Evolutionary conservation across 2,329 filamentous ascomycete species (phyloP).

Genomic region (Diaporthe longicolla): DNA sequence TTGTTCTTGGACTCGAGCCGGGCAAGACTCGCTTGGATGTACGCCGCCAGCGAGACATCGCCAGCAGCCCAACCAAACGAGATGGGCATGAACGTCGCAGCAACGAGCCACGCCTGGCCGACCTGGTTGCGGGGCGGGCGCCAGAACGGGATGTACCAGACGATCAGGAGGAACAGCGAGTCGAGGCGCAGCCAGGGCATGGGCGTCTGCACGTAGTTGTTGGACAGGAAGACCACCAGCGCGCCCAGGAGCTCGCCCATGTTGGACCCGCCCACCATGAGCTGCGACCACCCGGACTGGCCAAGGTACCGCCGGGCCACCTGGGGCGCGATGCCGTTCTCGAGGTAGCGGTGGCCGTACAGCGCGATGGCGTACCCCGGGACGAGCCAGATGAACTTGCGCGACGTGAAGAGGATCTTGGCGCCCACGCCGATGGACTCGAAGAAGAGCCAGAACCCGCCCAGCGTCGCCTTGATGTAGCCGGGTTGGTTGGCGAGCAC

Average conservation of each 20-base stretch:
- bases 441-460: constrained; percentile 59
- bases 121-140: constrained; percentile 56
- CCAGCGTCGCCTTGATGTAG: constrained; percentile 55
- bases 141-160: constrained; percentile 65
- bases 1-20: constrained; percentile 59
- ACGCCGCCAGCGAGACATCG: constrained; percentile 64
- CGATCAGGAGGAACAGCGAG: constrained; percentile 59
- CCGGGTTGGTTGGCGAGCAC: constrained; percentile 45
- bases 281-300: constrained; percentile 63
- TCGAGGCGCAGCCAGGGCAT: constrained; percentile 66
- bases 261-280: constrained; percentile 66
- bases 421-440: constrained; percentile 62
- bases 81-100: constrained; percentile 61
- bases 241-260: constrained; percentile 65
- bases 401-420: constrained; percentile 61
- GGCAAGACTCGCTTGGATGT: constrained; percentile 64
- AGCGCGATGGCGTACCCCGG: constrained; percentile 64
- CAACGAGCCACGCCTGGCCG: constrained; percentile 61
- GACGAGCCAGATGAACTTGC: constrained; percentile 64
- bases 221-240: constrained; percentile 63
- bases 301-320: constrained; percentile 62
- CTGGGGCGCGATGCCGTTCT: constrained; percentile 62
- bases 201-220: constrained; percentile 62
- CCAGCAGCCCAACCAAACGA: constrained; percentile 66
- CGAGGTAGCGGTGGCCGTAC: constrained; percentile 65